These are phyloP conservation scores for Przewalskia tangutica DNA, from an alignment of 257 asterid genomes.

Conservation along the genomic window DNA sequence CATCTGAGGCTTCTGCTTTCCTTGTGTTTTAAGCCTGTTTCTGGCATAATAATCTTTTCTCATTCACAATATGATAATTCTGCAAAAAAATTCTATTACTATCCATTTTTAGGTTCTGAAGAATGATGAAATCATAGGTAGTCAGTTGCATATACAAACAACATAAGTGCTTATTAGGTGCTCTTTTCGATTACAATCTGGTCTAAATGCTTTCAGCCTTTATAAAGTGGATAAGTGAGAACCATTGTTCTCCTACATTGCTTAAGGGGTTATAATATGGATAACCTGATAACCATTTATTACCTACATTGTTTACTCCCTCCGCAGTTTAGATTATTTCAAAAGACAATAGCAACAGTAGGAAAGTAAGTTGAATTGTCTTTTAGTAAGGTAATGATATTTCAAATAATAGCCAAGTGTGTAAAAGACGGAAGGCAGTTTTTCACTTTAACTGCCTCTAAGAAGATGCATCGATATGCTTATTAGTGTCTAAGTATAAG, in stretches of 20 bases:
- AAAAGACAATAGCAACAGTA: not conserved
- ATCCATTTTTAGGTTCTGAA: not conserved
- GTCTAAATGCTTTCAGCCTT: not conserved
- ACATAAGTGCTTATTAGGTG: not conserved
- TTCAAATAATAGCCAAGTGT: not conserved
- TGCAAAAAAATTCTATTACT: not conserved
- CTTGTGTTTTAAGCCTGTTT: not conserved
- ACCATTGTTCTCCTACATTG: not conserved
- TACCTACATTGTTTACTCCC: not conserved
- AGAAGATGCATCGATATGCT: not conserved
- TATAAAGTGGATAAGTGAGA: not conserved
- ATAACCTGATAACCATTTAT: not conserved
- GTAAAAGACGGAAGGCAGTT: not conserved
- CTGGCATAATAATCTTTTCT: not conserved
- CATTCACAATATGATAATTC: not conserved
- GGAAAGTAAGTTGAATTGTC: not conserved
- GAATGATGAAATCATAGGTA: not conserved
- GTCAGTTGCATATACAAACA: not conserved
- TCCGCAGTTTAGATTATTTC: not conserved
- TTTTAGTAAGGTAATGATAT: not conserved
- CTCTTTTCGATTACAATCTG: not conserved
- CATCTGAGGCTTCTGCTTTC: not conserved
- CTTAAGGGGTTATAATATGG: not conserved
- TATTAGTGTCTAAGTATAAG: not conserved
- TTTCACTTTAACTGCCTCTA: not conserved